phyloP scores from a whole-genome alignment of 805 yeast species.

The Kluyveromyces nonfermentans region DNA sequence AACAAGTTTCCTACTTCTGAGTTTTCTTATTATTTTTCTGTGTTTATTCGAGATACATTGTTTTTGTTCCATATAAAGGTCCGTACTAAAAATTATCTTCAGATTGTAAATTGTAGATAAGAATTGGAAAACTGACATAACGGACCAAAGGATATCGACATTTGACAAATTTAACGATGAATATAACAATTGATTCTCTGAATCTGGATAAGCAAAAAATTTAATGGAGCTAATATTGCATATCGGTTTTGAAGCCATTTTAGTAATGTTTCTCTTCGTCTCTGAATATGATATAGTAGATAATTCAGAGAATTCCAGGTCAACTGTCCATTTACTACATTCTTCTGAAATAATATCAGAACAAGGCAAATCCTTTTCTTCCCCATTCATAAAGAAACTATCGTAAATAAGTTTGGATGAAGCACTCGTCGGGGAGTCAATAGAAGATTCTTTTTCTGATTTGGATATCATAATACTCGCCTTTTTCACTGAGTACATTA shows the following conservation, averaged over 20 bases:
- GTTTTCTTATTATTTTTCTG: constrained; percentile 11
- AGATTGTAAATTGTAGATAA: constrained; percentile 38
- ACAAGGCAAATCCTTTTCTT: constrained; percentile 16
- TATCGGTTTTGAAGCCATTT: constrained; percentile 12
- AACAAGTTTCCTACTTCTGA: constrained; percentile 9
- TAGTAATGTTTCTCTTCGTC: constrained; percentile 14
- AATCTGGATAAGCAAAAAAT: constrained; percentile 20
- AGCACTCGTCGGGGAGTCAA: constrained; percentile 22
- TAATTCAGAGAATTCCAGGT: constrained; percentile 27
- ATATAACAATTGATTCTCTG: constrained; percentile 6
- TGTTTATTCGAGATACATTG: constrained; percentile 25
- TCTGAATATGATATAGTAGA: constrained; percentile 15
- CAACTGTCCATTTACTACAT: constrained; percentile 16
- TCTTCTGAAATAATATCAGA: constrained; percentile 9
- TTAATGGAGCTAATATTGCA: constrained; percentile 24
- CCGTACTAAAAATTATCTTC: constrained; percentile 32
- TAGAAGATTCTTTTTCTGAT: constrained; percentile 5
- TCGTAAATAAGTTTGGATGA: constrained; percentile 23
- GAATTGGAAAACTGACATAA: constrained; percentile 37
- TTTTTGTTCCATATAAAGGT: constrained; percentile 14
- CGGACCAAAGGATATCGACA: constrained; percentile 29
- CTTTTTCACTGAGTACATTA: constrained; percentile 21
- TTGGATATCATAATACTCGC: constrained; percentile 3
- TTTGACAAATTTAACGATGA: constrained; percentile 6
- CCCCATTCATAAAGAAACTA: constrained; percentile 8